Evolutionary conservation across 768 basidiomycete species (phyloP).

Genomic region (Termitomyces sp.): DNA sequence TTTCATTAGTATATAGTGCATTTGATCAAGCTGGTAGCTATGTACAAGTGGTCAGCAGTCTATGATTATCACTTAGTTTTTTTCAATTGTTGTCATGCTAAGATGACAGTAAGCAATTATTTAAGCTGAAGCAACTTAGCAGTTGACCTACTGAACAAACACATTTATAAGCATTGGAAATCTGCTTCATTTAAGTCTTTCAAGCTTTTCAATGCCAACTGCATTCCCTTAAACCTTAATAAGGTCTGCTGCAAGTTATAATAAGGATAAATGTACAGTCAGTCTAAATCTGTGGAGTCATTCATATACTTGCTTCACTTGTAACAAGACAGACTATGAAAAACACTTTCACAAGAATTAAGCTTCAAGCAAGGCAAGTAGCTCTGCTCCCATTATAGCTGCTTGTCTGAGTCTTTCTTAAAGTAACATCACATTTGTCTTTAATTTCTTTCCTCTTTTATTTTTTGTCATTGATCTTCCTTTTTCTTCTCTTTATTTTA

Average conservation of each 20-base stretch:
- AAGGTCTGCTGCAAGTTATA: background rate
- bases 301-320: background rate
- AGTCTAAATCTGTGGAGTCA: background rate
- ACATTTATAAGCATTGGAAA: background rate
- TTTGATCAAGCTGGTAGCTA: background rate
- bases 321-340: background rate
- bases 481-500: no score
- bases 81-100: background rate
- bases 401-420: no score
- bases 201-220: background rate
- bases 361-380: background rate
- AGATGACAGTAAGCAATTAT: background rate
- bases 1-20: background rate
- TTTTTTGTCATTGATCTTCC: no score
- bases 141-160: background rate
- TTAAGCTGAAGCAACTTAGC: background rate
- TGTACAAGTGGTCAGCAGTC: background rate
- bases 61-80: background rate
- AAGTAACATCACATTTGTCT: no score
- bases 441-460: no score
- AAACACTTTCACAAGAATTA: background rate
- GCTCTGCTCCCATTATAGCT: background rate
- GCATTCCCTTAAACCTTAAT: background rate
- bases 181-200: background rate
- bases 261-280: no score